These are phyloP conservation scores for Crotalaria pallida DNA, from an alignment of 306 rosid genomes.

Conservation along the genomic window DNA sequence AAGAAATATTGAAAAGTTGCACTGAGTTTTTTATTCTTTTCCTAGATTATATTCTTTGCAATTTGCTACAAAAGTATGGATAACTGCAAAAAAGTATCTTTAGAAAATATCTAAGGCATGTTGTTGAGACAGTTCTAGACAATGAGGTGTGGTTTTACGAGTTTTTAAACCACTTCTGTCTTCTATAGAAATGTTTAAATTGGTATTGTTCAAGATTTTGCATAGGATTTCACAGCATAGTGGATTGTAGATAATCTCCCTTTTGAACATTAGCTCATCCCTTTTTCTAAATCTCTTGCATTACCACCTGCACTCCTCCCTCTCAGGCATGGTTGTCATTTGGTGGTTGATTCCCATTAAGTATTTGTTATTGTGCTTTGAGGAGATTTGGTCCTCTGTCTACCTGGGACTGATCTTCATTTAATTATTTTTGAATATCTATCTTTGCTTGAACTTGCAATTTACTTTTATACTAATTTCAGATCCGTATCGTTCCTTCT, in stretches of 20 bases:
- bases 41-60: not conserved
- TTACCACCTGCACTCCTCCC: not conserved
- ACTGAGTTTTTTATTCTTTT: no score
- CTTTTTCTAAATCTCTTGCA: not conserved
- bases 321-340: not conserved
- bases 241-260: not conserved
- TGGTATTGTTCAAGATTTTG: not conserved
- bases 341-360: conserved; percentile 15
- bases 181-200: not conserved
- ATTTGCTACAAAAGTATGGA: not conserved
- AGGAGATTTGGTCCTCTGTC: not conserved
- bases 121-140: not conserved
- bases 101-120: not conserved
- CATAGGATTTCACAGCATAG: not conserved
- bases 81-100: not conserved
- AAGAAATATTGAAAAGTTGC: not conserved
- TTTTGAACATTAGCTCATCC: not conserved
- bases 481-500: not conserved
- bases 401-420: not conserved
- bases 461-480: not conserved
- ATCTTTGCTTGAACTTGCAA: not conserved
- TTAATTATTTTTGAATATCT: not conserved
- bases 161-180: not conserved
- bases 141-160: not conserved
- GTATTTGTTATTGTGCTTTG: conserved; percentile 19